Evolutionary conservation across 2,329 filamentous ascomycete genomes (phyloP), one percentile per base, ranked within the genome.

Genomic region (Lachnellula willkommii): DNA sequence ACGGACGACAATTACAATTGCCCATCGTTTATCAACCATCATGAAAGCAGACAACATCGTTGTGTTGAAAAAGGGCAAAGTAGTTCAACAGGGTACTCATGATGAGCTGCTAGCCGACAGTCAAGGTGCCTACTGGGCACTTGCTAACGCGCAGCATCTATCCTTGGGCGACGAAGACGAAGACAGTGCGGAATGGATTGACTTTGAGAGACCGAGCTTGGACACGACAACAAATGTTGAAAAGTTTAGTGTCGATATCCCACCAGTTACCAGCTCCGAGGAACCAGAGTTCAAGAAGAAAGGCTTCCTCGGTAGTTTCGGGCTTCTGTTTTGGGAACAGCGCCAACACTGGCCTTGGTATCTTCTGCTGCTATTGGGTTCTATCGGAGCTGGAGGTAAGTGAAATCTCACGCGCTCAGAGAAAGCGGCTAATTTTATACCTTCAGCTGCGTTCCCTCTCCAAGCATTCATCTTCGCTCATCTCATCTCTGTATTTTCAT

Each of bases 11-110:
- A 81, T 87, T 48, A 76, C 81, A 8, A 83, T 87, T 56, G 82
- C 83, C 17, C 63, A 91, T 70, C 77, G 87, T 3, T 75, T 91
- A 2, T 88, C 85, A 0, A 91, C 88, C 73, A 78, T 90, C 65
- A 86, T 84, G 69, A 83, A 87, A 60, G 89, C 90, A 3, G 87
- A 95, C 66, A 82, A 84, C 39, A 95, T 95, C 53, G 75, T 91
- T 7, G 90, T 95, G 1, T 71, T 95, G 52, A 79, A 88, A 58
- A 82, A 85, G 57, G 90, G 90, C 15, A 77, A 79, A 52, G 81
- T 90, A 0, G 78, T 87, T 8, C 89, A 95, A 69, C 75, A 85
- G 62, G 90, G 90, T 0, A 90, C 81, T 0, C 90, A 95, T 61
- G 81, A 89, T 7, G 79, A 83, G 45, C 78, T 95, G 1, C 74